Evolutionary conservation across 352 stramenopile genomes (phyloP).

Genomic region (Hyaloperonospora brassicae): DNA sequence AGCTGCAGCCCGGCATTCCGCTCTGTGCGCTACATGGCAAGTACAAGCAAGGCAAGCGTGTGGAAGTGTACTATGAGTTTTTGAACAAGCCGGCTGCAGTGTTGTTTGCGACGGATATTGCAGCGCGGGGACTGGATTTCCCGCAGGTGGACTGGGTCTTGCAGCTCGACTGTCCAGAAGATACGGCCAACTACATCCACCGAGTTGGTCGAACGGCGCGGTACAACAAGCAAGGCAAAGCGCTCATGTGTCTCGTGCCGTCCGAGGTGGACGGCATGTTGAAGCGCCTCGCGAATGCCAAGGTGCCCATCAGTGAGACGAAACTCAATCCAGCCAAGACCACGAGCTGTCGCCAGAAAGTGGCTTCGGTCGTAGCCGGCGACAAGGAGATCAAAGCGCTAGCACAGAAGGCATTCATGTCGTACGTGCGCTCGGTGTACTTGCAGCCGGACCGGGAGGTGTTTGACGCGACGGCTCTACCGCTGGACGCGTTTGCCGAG

Average conservation of each 20-base stretch:
- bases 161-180: slow-evolving; percentile 95
- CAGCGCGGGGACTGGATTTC: slow-evolving; percentile 96
- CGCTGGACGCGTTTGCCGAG: slow-evolving; percentile 88
- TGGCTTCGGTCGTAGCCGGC: slow-evolving; percentile 87
- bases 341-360: slow-evolving; percentile 87
- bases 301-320: slow-evolving; percentile 94
- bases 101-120: slow-evolving; percentile 98
- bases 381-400: slow-evolving; percentile 92
- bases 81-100: slow-evolving; percentile 88
- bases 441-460: slow-evolving; percentile 94
- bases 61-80: slow-evolving; percentile 99
- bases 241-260: slow-evolving; percentile 88
- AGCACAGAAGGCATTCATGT: slow-evolving; percentile 97
- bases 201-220: slow-evolving; percentile 93
- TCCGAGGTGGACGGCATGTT: slow-evolving; percentile 88
- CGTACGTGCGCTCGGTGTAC: slow-evolving; percentile 94
- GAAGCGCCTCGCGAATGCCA: slow-evolving; percentile 78
- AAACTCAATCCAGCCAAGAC: slow-evolving; percentile 96
- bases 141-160: slow-evolving; percentile 98
- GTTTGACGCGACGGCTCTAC: slow-evolving; percentile 88
- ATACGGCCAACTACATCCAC: slow-evolving; percentile 98
- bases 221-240: slow-evolving; percentile 92
- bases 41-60: slow-evolving; percentile 96
- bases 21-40: slow-evolving; percentile 97
- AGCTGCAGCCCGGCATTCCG: slow-evolving; percentile 94